Conservation (phyloP, 1,284 basidiomycete species). For the Ustilago sp. region DNA sequence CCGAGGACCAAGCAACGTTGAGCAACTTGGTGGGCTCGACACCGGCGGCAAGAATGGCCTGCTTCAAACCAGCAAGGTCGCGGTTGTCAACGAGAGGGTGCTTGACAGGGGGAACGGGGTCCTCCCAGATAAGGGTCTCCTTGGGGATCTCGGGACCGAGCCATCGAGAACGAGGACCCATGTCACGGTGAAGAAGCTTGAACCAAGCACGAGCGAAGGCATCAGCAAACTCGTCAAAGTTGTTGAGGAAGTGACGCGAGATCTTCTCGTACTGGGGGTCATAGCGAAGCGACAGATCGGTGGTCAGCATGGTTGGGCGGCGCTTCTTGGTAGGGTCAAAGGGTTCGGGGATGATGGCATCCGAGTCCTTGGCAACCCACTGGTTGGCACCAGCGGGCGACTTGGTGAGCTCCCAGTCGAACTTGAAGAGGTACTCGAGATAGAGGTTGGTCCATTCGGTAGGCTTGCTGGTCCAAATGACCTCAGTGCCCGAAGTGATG, state of each 20-base stretch:
- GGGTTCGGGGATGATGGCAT: conserved; percentile 49
- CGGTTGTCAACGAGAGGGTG: conserved; percentile 43
- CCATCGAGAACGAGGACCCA: conserved; percentile 43
- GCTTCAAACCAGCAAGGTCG: conserved; percentile 44
- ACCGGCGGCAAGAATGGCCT: conserved; percentile 40
- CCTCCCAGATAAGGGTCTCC: conserved; percentile 45
- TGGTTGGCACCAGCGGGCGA: conserved; percentile 46
- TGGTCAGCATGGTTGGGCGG: conserved; percentile 48
- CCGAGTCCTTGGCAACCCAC: conserved; percentile 46
- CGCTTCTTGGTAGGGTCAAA: conserved; percentile 46
- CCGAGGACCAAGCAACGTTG: conserved; percentile 38
- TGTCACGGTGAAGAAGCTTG: conserved; percentile 53
- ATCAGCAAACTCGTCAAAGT: conserved; percentile 41
- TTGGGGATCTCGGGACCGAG: conserved; percentile 48
- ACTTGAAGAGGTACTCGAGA: conserved; percentile 51
- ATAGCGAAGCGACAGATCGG: conserved; percentile 40
- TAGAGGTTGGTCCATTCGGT: conserved; percentile 50
- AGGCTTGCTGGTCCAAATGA: conserved; percentile 47
- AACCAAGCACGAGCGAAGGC: conserved; percentile 47
- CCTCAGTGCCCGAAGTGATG: conserved; percentile 40
- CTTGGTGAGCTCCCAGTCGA: conserved; percentile 49
- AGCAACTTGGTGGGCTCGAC: conserved; percentile 48
- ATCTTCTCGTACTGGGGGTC: conserved; percentile 50
- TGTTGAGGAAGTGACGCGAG: conserved; percentile 39
- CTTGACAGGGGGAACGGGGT: conserved; percentile 30